Evolutionary conservation across 129 eudicot genomes (phyloP).

Genomic region (Flaveria sonorensis): DNA sequence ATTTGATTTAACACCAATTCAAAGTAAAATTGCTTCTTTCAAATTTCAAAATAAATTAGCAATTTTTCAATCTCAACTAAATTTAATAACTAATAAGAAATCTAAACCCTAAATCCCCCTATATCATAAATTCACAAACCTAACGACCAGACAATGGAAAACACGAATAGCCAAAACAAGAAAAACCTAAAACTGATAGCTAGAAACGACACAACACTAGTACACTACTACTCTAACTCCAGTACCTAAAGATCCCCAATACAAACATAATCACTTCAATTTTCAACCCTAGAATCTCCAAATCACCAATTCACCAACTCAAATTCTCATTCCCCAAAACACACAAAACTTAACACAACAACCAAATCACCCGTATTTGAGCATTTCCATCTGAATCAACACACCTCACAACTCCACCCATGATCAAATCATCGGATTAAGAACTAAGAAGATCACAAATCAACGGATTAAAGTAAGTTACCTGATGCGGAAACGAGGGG

Average conservation of each 20-base stretch:
- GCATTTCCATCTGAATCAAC: slow-evolving; percentile 4
- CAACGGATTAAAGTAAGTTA: slow-evolving; percentile 22
- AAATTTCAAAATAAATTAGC: background rate
- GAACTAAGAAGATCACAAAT: background rate
- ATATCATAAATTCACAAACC: background rate
- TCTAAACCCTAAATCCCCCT: slow-evolving; percentile 1
- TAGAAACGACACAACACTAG: background rate
- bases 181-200: background rate
- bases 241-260: slow-evolving; percentile 1
- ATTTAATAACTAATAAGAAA: background rate
- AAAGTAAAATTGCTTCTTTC: background rate
- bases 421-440: no score
- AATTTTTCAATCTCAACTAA: background rate
- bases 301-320: slow-evolving; percentile 11
- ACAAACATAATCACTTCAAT: background rate
- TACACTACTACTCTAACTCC: slow-evolving; percentile 8
- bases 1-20: background rate
- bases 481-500: slow-evolving; percentile 91
- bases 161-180: background rate
- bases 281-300: slow-evolving; percentile 2
- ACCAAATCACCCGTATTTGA: background rate
- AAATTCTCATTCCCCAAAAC: slow-evolving; percentile 1
- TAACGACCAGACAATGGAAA: background rate
- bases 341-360: background rate
- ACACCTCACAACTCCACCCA: slow-evolving; percentile 3